These are phyloP conservation scores for Umbilicaria muhlenbergii DNA, from an alignment of 495 filamentous ascomycete species.

Conservation along the genomic window DNA sequence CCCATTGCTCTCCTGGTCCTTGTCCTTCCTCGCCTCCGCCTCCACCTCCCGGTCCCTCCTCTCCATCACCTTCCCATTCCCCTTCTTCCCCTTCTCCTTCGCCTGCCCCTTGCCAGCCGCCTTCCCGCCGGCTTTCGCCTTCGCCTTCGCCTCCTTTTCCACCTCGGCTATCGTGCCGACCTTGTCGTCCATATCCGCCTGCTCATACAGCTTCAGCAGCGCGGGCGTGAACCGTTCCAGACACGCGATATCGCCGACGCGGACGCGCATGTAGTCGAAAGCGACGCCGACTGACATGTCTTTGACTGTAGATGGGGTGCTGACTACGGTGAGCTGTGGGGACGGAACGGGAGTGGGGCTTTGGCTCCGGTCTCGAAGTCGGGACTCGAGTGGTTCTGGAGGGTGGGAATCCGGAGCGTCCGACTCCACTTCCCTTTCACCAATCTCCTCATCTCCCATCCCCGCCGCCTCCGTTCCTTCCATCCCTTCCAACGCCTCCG, in stretches of 20 bases:
- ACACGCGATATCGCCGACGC: conserved; percentile 62
- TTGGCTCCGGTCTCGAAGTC: not conserved
- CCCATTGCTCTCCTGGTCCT: no score
- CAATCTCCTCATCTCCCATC: conserved; percentile 2
- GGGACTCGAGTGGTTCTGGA: not conserved
- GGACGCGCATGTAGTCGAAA: conserved; percentile 80
- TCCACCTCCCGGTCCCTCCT: no score
- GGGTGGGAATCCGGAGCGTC: no score
- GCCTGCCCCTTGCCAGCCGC: no score
- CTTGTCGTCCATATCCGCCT: conserved; percentile 5
- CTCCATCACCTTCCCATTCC: no score
- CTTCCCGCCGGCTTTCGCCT: no score
- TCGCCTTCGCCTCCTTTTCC: no score
- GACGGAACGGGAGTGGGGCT: not conserved
- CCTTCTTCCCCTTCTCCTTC: no score
- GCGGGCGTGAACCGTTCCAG: conserved; percentile 62
- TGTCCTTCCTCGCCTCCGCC: no score
- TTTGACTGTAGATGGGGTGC: not conserved
- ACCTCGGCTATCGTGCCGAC: no score
- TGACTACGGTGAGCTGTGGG: not conserved
- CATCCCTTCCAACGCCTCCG: conserved; percentile 6
- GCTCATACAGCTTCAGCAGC: conserved; percentile 46
- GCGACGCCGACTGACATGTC: conserved; percentile 54
- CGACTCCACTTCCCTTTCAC: conserved; percentile 14
- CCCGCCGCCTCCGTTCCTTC: conserved; percentile 1